These are phyloP conservation scores for Mycosphaerella sp. DNA, from an alignment of 2,329 filamentous ascomycete genomes.

Conservation along the genomic window DNA sequence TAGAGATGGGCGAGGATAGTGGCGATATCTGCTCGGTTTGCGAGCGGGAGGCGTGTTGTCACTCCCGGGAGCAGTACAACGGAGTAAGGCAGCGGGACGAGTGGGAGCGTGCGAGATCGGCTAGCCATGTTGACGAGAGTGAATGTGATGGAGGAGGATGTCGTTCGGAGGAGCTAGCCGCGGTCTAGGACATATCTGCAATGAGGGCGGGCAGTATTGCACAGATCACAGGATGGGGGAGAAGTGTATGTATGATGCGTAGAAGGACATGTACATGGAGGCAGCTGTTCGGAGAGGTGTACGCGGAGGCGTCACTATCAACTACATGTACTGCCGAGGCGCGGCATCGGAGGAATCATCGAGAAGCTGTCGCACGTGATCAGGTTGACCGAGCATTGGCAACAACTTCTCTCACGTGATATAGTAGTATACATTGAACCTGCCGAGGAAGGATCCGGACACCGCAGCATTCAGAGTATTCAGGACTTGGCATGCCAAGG, in stretches of 20 bases:
- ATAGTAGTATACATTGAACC: too few species aligned
- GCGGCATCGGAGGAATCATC: constrained; percentile 10
- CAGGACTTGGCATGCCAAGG: too few species aligned
- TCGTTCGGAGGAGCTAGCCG: neutral
- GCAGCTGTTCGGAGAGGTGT: neutral
- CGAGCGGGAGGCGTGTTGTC: constrained; percentile 75
- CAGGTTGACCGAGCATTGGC: neutral
- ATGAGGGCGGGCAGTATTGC: neutral
- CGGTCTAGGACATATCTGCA: neutral
- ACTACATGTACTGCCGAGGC: constrained; percentile 3
- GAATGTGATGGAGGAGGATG: neutral
- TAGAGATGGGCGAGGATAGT: constrained; percentile 82
- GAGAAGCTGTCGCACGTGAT: constrained; percentile 6
- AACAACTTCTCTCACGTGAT: too few species aligned
- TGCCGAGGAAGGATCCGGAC: too few species aligned
- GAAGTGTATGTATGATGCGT: neutral
- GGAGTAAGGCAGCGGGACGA: constrained; percentile 76
- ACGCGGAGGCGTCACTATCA: constrained; percentile 4
- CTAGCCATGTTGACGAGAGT: constrained; percentile 2
- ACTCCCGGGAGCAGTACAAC: constrained; percentile 80
- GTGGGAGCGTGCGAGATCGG: constrained; percentile 48
- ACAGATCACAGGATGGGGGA: neutral
- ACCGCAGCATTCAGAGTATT: too few species aligned
- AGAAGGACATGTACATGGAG: constrained; percentile 3
- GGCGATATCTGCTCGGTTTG: constrained; percentile 78